Conservation (phyloP, 768 basidiomycete species). For the Rickenella mellea region DNA sequence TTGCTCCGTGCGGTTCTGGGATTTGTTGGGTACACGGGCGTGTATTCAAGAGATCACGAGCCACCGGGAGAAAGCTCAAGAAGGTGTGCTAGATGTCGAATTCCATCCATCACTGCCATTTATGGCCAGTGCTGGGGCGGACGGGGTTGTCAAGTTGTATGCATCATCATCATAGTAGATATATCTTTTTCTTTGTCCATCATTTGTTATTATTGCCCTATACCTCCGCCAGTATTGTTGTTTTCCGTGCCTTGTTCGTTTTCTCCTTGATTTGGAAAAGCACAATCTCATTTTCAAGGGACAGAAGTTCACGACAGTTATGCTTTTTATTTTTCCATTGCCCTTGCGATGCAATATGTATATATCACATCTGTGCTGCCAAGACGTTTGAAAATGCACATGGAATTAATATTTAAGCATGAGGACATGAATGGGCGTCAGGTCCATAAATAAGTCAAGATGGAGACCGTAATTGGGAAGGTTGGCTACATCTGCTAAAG, state of each 20-base stretch:
- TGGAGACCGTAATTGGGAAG: too few species aligned
- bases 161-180: conserved; percentile 54
- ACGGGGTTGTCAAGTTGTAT: conserved; percentile 88
- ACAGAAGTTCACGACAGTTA: not conserved
- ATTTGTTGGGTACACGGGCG: conserved; percentile 66
- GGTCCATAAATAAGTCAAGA: too few species aligned
- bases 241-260: too few species aligned
- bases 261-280: too few species aligned
- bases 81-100: conserved; percentile 85
- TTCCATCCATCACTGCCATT: conserved; percentile 78
- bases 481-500: conserved; percentile 27
- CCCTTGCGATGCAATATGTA: conserved; percentile 9
- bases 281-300: too few species aligned
- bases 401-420: too few species aligned
- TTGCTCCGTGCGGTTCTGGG: conserved; percentile 93
- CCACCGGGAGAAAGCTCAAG: conserved; percentile 83
- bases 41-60: conserved; percentile 86
- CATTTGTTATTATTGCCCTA: too few species aligned
- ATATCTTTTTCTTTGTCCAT: not conserved
- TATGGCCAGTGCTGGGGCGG: conserved; percentile 92
- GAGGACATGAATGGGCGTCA: too few species aligned
- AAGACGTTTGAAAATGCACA: too few species aligned
- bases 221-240: too few species aligned
- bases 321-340: conserved; percentile 8
- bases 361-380: too few species aligned